Evolutionary conservation across 768 basidiomycete genomes (phyloP).

Genomic region (Phanerodontia chrysosporium): DNA sequence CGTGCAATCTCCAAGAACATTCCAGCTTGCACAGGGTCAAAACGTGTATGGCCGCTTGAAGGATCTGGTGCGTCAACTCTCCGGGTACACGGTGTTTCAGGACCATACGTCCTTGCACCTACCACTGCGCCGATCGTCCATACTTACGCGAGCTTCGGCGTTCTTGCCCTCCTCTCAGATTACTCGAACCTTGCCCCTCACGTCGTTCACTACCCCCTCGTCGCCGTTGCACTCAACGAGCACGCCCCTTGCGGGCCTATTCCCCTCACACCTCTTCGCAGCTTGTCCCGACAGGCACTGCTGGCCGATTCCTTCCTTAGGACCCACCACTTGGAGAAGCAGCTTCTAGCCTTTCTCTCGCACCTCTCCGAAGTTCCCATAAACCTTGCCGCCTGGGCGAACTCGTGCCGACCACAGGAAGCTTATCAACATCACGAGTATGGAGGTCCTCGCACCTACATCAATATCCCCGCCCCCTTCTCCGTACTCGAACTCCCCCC

Average conservation of each 20-base stretch:
- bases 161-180: neutral
- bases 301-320: neutral
- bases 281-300: neutral
- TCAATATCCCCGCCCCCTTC: neutral
- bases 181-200: neutral
- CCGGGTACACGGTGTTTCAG: neutral
- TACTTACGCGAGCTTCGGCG: neutral
- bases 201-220: neutral
- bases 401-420: neutral
- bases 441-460: constrained; percentile 3
- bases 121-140: neutral
- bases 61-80: constrained; percentile 6
- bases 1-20: neutral
- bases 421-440: neutral
- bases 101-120: neutral
- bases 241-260: neutral
- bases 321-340: neutral
- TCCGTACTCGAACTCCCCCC: neutral
- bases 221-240: neutral
- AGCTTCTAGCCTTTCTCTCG: neutral
- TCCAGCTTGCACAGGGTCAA: neutral
- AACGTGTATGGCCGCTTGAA: constrained; percentile 10
- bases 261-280: neutral
- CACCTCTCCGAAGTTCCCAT: neutral
- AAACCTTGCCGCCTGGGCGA: neutral